Percentiles rank a stretch among this genome's conserved stretches.
Evolutionary conservation across 106 monocot genomes (phyloP).

Genomic region (Cymbidium sinense): DNA sequence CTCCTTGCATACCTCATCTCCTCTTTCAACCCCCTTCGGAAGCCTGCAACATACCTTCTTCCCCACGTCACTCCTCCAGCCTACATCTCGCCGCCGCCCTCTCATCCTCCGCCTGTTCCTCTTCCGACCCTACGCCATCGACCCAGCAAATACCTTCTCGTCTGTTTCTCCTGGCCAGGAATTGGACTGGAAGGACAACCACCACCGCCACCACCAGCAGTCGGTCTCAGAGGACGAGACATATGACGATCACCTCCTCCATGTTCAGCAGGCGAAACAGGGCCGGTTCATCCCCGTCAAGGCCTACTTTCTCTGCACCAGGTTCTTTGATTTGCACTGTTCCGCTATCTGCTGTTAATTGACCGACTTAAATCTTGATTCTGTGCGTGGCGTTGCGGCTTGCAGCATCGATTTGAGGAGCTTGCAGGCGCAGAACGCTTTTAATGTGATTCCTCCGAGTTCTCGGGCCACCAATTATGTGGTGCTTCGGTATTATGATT

Average conservation of each 20-base stretch:
- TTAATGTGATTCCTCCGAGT: slow-evolving; percentile 84
- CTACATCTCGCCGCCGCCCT: not conserved
- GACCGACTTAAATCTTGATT: not conserved
- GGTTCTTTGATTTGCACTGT: slow-evolving; percentile 17
- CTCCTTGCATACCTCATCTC: slow-evolving; percentile 32
- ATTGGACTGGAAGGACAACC: slow-evolving; percentile 30
- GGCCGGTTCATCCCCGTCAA: slow-evolving; percentile 85
- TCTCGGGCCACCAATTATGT: slow-evolving; percentile 92
- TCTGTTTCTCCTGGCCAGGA: slow-evolving; percentile 30
- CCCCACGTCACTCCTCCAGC: slow-evolving; percentile 10
- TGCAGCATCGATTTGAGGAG: slow-evolving; percentile 86
- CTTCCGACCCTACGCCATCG: slow-evolving; percentile 2
- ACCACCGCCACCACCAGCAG: not conserved
- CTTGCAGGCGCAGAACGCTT: slow-evolving; percentile 86
- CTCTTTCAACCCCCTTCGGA: not conserved
- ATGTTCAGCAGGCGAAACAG: slow-evolving; percentile 83
- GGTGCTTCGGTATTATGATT: slow-evolving; percentile 78
- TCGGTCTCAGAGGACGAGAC: slow-evolving; percentile 34
- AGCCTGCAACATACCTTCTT: not conserved
- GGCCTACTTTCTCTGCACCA: slow-evolving; percentile 83
- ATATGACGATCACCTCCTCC: slow-evolving; percentile 54
- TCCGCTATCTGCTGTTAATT: not conserved
- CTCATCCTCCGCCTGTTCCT: not conserved
- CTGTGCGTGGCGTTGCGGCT: not conserved
- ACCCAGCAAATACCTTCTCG: slow-evolving; percentile 10